Evolutionary conservation across 1,139 yeast genomes (phyloP), one percentile per base, ranked within the genome.

Genomic region (Yamadazyma buinensis): DNA sequence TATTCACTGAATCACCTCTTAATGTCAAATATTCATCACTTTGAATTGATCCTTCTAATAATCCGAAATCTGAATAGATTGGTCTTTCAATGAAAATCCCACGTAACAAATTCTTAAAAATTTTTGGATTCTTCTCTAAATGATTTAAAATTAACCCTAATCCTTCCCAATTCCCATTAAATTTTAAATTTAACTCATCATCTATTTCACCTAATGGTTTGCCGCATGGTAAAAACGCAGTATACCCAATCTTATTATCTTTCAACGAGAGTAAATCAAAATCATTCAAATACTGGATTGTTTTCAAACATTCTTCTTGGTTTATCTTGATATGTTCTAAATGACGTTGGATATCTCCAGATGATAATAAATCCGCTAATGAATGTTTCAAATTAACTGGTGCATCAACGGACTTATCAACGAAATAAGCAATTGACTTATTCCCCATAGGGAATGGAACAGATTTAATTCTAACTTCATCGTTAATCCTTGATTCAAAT

Each of bases 191-290:
- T n/a, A 27, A 34, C 13, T 12, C 17, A 8, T 28, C 27, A 18
- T 31, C 41, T 15, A 22, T 35, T 15, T 25, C 30, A 12, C 31
- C 17, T 9, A 35, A 22, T 13, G 46, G 37, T 10, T 38, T 43
- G 18, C 85, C 80, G 41, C 92, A 81, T 0, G 97, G 98, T 26
- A 90, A 59, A 35, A 92, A 77, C 0, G 83, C 61, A 0, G 97
- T 77, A 61, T 85, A 86, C 0, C 95, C 95, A 15, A 59, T 46
- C 14, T 59, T 57, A 36, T 77, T 74, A 9, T 76, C 72, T 15
- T 73, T 67, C 35, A 77, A 72, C 10, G 56, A 52, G 17, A 57
- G 51, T 26, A 69, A 46, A 7, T 51, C 59, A 43, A 56, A 58
- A 5, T 49, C 42, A 29, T 52, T 53, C 33, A 69, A 51, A 37